A percentile compares a stretch with the other conserved stretches of the same genome.
Evolutionary conservation across 305 asterid species (phyloP).

Genomic region (Fraxinus platypoda): DNA sequence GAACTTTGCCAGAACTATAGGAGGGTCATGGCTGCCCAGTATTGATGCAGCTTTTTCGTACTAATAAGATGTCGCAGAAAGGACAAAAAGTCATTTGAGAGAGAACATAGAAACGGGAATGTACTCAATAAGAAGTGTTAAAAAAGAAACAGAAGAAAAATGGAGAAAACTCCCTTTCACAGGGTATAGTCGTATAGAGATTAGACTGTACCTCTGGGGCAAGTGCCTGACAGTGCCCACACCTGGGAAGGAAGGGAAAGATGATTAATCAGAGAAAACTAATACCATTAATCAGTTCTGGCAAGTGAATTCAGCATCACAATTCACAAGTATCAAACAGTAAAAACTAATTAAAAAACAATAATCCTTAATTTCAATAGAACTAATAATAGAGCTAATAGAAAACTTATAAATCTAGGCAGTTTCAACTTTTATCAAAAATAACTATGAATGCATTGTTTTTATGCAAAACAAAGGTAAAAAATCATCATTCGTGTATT

Average conservation of each 20-base stretch:
- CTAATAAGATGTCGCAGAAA: slow-evolving; percentile 27
- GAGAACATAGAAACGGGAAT: neutral
- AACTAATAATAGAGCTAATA: neutral
- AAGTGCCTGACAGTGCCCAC: slow-evolving; percentile 75
- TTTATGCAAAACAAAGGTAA: neutral
- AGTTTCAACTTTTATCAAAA: neutral
- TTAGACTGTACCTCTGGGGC: slow-evolving; percentile 65
- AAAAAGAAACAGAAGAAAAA: neutral
- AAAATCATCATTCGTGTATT: neutral
- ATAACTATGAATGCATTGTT: neutral
- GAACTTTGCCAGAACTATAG: slow-evolving; percentile 69
- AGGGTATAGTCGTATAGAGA: neutral
- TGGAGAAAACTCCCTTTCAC: neutral
- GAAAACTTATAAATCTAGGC: neutral
- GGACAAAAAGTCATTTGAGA: neutral
- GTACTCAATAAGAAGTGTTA: neutral
- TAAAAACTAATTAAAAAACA: neutral
- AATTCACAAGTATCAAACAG: neutral
- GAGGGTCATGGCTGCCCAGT: slow-evolving; percentile 71
- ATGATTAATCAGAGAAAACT: slow-evolving; percentile 11
- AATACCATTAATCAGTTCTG: neutral
- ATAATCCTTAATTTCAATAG: neutral
- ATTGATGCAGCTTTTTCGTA: slow-evolving; percentile 76
- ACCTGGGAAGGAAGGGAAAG: slow-evolving; percentile 37
- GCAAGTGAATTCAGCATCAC: neutral